Base-by-base conservation (phyloP, 139 green algal genomes). In the Spirogloea muscicola region DNA sequence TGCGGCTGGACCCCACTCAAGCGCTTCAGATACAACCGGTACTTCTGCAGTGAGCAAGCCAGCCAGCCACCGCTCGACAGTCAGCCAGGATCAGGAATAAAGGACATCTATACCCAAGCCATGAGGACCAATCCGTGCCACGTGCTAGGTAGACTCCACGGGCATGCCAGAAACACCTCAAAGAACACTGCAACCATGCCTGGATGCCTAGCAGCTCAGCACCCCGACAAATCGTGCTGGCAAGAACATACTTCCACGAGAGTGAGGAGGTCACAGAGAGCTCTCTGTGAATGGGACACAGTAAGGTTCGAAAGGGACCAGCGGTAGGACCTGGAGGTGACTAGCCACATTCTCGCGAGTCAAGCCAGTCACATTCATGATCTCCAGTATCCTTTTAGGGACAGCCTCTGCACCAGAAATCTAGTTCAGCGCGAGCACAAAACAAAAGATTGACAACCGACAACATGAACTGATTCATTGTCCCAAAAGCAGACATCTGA, bases 301-400 rank as follows among this genome's bases (percentile, higher is more conserved):
- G 10, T 13, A 51, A 10, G 43, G 43, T 13, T 51, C 10, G 10
- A 25, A 51, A 51, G 43, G 10, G 13, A 51, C 10, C 43, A n/a
- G n/a, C n/a, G n/a, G n/a, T n/a, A n/a, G 2, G 16, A 87, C 85
- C 81, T 91, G 86, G 29, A 97, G 75, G 68, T 98, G 93, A 49
- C 79, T 91, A 37, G 93, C 93, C 25, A 98, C 93, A 76, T 98
- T 98, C 70, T 98, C 92, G 16, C 91, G 78, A 5, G 93, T 98
- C 18, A 98, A 79, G 1, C 93, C 91, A 5, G 91, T 85, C 48
- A 96, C 90, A 52, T 89, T 89, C 94, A 98, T 97, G 21, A 96
- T 80, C 66, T 97, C 92, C 60, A 98, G 75, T 38, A 98, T 98
- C n/a, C 91, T 87, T 85, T 98, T 98, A 3, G 94, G 94, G 31